Conservation (phyloP, 2,329 filamentous ascomycete genomes). For the Pestalotiopsis sp. region DNA sequence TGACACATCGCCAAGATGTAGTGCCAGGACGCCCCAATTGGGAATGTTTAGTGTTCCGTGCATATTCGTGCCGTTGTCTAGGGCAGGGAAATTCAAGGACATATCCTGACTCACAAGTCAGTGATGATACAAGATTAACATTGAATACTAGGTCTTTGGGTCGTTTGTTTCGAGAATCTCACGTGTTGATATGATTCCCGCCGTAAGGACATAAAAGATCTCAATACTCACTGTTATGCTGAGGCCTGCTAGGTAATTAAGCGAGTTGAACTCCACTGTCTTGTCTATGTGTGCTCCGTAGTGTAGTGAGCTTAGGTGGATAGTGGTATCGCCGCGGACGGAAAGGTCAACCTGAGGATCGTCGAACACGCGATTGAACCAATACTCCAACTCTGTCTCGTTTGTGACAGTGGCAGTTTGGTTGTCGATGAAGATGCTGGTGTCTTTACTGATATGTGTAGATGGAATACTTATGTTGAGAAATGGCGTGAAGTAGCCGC, state of each 20-base stretch:
- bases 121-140: not conserved
- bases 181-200: not conserved
- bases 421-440: conserved; percentile 31
- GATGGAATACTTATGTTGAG: conserved; percentile 30
- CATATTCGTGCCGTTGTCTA: conserved; percentile 40
- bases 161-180: not conserved
- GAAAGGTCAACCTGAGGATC: conserved; percentile 34
- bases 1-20: conserved; percentile 45
- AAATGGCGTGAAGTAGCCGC: conserved; percentile 26
- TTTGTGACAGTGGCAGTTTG: conserved; percentile 36
- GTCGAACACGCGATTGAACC: conserved; percentile 41
- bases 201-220: not conserved
- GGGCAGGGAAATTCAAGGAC: conserved; percentile 35
- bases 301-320: conserved; percentile 39
- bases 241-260: conserved; percentile 40
- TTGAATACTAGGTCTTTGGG: not conserved
- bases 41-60: conserved; percentile 42
- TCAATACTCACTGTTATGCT: conserved; percentile 21
- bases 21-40: conserved; percentile 41
- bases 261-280: conserved; percentile 36
- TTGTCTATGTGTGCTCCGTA: conserved; percentile 39
- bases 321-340: conserved; percentile 33
- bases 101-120: conserved; percentile 21
- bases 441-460: conserved; percentile 33
- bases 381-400: conserved; percentile 36